phyloP scores from a whole-genome alignment of 257 asterid genomes.

The Nicotiana undulata region DNA sequence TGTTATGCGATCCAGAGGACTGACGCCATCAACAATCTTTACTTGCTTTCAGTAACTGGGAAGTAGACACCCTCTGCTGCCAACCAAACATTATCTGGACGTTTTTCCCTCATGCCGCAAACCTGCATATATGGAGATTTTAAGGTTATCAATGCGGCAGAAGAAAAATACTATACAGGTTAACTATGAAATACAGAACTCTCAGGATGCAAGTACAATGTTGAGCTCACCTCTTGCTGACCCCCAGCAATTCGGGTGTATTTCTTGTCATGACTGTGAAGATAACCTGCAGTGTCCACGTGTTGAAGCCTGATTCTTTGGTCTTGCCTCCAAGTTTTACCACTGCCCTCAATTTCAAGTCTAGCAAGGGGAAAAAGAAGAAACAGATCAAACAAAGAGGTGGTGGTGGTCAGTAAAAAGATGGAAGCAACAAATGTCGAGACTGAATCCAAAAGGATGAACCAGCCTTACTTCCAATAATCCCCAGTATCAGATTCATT shows the following conservation, averaged over 20 bases:
- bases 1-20: not conserved
- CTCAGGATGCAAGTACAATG: not conserved
- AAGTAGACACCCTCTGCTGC: constrained; percentile 97
- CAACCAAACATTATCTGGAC: constrained; percentile 85
- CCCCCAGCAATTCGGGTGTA: constrained; percentile 97
- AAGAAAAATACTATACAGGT: not conserved
- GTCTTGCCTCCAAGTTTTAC: constrained; percentile 97
- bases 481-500: constrained; percentile 90
- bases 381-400: constrained; percentile 4
- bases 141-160: not conserved
- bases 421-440: not conserved
- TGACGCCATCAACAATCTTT: constrained; percentile 12
- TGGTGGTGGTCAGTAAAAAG: not conserved
- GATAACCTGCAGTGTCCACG: constrained; percentile 82
- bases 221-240: constrained; percentile 84
- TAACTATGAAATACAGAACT: not conserved
- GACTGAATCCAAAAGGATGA: not conserved
- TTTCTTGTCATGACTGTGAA: constrained; percentile 97
- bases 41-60: constrained; percentile 57
- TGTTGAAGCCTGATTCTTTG: constrained; percentile 87
- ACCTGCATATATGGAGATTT: constrained; percentile 39
- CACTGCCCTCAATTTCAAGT: constrained; percentile 89
- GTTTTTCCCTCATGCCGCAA: constrained; percentile 82
- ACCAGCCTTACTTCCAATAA: constrained; percentile 62
- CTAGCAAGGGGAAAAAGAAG: constrained; percentile 25